Percentiles rank a stretch among this genome's conserved stretches.
These are phyloP conservation scores for Cephaloascus albidus DNA, from an alignment of 805 yeast genomes.

Conservation along the genomic window DNA sequence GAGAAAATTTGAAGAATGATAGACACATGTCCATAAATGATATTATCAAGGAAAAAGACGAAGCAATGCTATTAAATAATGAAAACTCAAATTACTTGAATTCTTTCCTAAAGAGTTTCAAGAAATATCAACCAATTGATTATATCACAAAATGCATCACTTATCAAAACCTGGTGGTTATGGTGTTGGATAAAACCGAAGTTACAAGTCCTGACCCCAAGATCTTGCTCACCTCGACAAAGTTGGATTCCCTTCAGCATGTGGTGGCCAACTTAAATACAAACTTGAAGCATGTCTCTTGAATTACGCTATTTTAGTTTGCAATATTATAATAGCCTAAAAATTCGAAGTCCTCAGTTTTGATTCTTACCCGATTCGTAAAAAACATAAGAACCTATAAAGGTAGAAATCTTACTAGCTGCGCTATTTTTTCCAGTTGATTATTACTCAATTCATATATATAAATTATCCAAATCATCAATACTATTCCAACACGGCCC, in stretches of 20 bases:
- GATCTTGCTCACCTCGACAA: slow-evolving; percentile 50
- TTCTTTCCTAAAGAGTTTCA: background rate
- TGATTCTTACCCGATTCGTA: too few species aligned
- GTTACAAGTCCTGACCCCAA: slow-evolving; percentile 63
- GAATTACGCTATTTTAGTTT: slow-evolving; percentile 3
- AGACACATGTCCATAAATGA: slow-evolving; percentile 26
- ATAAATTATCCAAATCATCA: too few species aligned
- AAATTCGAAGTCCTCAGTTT: too few species aligned
- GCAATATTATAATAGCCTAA: too few species aligned
- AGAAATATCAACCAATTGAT: slow-evolving; percentile 26
- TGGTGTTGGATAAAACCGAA: slow-evolving; percentile 48
- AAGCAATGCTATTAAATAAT: background rate
- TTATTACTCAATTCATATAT: too few species aligned
- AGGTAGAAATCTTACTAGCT: too few species aligned
- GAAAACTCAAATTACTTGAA: background rate
- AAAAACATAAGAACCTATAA: too few species aligned
- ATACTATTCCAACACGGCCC: too few species aligned
- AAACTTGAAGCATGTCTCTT: slow-evolving; percentile 2
- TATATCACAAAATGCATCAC: slow-evolving; percentile 58
- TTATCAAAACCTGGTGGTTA: slow-evolving; percentile 49
- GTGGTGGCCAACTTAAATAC: slow-evolving; percentile 22
- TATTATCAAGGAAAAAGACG: slow-evolving; percentile 19
- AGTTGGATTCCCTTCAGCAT: slow-evolving; percentile 53
- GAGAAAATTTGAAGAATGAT: slow-evolving; percentile 43
- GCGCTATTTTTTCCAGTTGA: too few species aligned